Evolutionary conservation across 768 basidiomycete species (phyloP), one percentile per base, ranked within the genome.

Genomic region (Daedaleopsis sinensis): DNA sequence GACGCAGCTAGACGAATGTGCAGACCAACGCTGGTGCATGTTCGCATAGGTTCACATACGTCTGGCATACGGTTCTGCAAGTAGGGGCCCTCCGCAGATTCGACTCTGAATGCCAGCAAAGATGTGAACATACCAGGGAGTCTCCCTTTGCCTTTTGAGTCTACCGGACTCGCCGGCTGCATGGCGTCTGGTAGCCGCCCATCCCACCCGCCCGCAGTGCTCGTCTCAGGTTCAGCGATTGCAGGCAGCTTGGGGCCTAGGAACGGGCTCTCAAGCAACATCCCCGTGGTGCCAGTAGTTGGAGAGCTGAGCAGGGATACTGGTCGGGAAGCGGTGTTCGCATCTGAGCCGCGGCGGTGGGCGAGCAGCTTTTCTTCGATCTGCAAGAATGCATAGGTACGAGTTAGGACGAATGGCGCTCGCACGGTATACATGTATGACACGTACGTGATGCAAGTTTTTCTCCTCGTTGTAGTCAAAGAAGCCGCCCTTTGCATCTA

Each of bases 391-490:
- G 47, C 21, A 59, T 57, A 21, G 56, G 32, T 55, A 57, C 19
- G 52, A 51, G 27, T 58, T 5, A 9, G 21, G 24, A 18, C 39
- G 13, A 42, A 48, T 11, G 13, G 6, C 47, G 21, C 9, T 6
- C 7, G 23, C 23, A 21, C 21, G 24, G 19, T 49, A 5, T 10
- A 46, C 51, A 24, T 21, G 19, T 46, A 35, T 35, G 52, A 23
- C 21, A 80, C 83, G 64, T 76, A 91, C 91, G 65, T 91, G 89
- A 67, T 87, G 86, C 35, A 89, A 79, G 38, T 76, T 86, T 68
- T 88, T 90, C 76, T 93, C 93, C 66, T 94, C 90, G 21, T 78
- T 78, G 72, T 94, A 94, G 10, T 87, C 87, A 71, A 90, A 94
- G 73, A 86, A 93, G 0, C 87, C 89, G 68, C 92, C 90, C 64